Conservation (phyloP, 2,329 filamentous ascomycete genomes). For the Epichloe gansuensis region DNA sequence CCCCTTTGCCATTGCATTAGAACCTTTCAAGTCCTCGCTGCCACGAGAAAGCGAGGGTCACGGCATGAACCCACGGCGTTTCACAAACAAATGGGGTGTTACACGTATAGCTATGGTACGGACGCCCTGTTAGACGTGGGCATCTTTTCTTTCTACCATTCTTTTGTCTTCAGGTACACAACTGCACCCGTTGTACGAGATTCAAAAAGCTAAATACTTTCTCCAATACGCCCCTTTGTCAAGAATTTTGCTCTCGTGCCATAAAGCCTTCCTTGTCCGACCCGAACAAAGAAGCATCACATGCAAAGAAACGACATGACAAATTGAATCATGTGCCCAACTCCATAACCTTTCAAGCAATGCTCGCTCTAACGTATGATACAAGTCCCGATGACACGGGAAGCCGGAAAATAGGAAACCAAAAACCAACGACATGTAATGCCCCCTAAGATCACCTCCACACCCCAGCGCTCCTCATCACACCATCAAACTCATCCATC, state of each 20-base stretch:
- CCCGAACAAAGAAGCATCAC: no score
- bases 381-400: no score
- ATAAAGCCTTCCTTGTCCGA: no score
- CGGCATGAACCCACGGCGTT: background rate
- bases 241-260: background rate
- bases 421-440: no score
- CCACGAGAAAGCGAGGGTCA: background rate
- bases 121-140: background rate
- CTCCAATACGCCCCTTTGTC: background rate
- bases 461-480: constrained; percentile 75
- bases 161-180: no score
- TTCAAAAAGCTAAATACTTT: background rate
- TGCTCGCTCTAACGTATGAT: no score
- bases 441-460: constrained; percentile 46
- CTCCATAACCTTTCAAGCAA: no score
- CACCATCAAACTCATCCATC: constrained; percentile 70
- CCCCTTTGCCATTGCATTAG: background rate
- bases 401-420: background rate
- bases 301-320: background rate
- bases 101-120: no score
- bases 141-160: background rate
- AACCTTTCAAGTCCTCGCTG: background rate
- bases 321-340: no score
- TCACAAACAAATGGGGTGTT: background rate
- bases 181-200: background rate